Evolutionary conservation across 2,329 filamentous ascomycete genomes (phyloP).

Genomic region (Penicillium expansum): DNA sequence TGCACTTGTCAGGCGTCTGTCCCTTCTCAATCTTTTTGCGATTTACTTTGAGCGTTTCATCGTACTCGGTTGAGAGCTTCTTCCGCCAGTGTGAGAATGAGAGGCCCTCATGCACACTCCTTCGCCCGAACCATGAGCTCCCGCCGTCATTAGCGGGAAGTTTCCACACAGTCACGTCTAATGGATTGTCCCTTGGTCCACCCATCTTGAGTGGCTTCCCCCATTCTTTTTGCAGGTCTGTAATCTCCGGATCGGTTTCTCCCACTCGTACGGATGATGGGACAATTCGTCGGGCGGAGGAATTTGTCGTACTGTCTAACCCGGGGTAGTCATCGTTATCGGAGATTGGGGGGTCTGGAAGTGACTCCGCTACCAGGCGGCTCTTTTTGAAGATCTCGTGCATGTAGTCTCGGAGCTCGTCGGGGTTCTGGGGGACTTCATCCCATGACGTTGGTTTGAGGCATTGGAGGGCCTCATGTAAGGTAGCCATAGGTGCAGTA

Average conservation of each 20-base stretch:
- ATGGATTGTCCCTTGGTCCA: conserved; percentile 68
- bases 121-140: conserved; percentile 84
- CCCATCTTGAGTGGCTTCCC: conserved; percentile 67
- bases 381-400: conserved; percentile 62
- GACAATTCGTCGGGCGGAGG: conserved; percentile 52
- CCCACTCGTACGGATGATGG: conserved; percentile 51
- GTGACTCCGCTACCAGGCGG: conserved; percentile 71
- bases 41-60: conserved; percentile 69
- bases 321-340: conserved; percentile 38
- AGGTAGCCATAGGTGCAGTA: conserved; percentile 50
- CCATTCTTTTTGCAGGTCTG: conserved; percentile 74
- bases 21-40: conserved; percentile 65
- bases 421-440: conserved; percentile 43
- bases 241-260: conserved; percentile 53
- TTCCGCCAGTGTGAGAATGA: conserved; percentile 74
- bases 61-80: conserved; percentile 75
- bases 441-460: conserved; percentile 58
- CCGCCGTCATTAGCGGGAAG: conserved; percentile 73
- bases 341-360: conserved; percentile 57
- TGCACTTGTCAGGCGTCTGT: conserved; percentile 68
- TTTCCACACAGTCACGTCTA: conserved; percentile 76
- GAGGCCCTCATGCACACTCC: conserved; percentile 76
- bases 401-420: conserved; percentile 56
- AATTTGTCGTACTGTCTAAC: neutral
- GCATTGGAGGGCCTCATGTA: conserved; percentile 59